Base-by-base conservation (phyloP, 2,329 filamentous ascomycete species). In the Chalaropsis ovoidea region DNA sequence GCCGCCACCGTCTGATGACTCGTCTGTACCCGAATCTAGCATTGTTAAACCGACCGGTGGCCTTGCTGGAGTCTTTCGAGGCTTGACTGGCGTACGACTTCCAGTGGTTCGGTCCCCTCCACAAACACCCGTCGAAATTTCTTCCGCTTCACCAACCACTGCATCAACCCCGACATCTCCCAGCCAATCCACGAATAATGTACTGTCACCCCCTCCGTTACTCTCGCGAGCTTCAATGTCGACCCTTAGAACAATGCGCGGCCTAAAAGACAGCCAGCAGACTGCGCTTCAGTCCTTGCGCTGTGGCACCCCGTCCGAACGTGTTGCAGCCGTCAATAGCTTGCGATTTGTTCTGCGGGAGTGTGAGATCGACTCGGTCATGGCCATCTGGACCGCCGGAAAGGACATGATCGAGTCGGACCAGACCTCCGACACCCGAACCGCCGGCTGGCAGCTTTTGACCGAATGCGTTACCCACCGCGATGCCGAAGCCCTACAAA, bases 361-460 rank as follows among this genome's bases (percentile, higher is more conserved):
- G 68, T 84, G 83, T 70, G 82, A 84, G 4, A 74, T 86, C 35
- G 81, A 80, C 66, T 79, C 81, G 5, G 79, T 85, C 13, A 76
- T 83, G 61, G 81, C 83, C 58, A 85, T 88, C 66, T 88, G 86
- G 83, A 81, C 84, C 69, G 82, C 83, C 15, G 84, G 80, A 58
- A 86, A 85, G 71, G 85, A 88, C 70, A 76, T 88, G 67, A 83
- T 88, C 67, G 79, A 86, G 35, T 74, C 80, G 6, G 73, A 75
- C 24, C 85, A 86, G 65, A 74, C 82, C n/a, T 72, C 72, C 3
- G 73, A 78, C 35, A 79, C 80, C 69, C 80, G 86, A 31, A 75
- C 76, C 61, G 81, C 82, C n/a, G 86, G 84, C 19, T 88, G 85
- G 80, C 82, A 83, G 69, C 79, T 89, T 11, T 74, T 89, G 54